Evolutionary conservation across 257 asterid genomes (phyloP), one percentile per base, ranked within the genome.

Genomic region (Voacanga thouarsii): DNA sequence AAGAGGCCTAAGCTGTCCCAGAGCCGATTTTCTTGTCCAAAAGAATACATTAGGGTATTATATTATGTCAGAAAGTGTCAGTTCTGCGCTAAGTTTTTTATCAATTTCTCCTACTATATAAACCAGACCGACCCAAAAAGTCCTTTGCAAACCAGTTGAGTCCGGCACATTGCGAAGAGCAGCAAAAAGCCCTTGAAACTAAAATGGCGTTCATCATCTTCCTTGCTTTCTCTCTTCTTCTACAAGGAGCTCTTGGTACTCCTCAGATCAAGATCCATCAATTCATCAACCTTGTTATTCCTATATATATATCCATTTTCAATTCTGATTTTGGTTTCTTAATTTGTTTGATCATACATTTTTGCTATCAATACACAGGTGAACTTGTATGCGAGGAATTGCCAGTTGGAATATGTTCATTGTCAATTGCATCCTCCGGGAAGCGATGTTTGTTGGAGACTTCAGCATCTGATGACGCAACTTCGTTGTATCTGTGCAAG

Each of bases 381-480:
- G 90, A 81, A 72, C 82, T 92, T 15, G 67, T 85, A n/a, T 92
- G 96, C 44, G 96, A 90, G 84, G 80, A 85, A 0, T 84, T 92
- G 89, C 88, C 93, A 0, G 74, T 51, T 15, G 81, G 83, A n/a
- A 76, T 80, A 18, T 92, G 94, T 69, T 75, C 91, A 1, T 92
- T 90, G 50, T 87, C 96, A 3, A 80, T 92, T 3, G 83, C 96
- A 11, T 78, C 97, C 10, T 85, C 94, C 1, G 94, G 91, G 41
- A 89, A 90, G 84, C 72, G 97, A 72, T 90, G 97, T 76, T 84
- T 87, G 82, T 82, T 90, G 39, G 97, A 92, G 75, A 90, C 85
- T 19, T 85, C 37, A 75, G 78, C 49, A 81, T 81, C 76, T 8
- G 86, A 79, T 0, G 78, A 74, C 12, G 85, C 86, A 5, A 78